phyloP scores from a whole-genome alignment of 2,329 filamentous ascomycete genomes.

The Trichoderma asperellum region DNA sequence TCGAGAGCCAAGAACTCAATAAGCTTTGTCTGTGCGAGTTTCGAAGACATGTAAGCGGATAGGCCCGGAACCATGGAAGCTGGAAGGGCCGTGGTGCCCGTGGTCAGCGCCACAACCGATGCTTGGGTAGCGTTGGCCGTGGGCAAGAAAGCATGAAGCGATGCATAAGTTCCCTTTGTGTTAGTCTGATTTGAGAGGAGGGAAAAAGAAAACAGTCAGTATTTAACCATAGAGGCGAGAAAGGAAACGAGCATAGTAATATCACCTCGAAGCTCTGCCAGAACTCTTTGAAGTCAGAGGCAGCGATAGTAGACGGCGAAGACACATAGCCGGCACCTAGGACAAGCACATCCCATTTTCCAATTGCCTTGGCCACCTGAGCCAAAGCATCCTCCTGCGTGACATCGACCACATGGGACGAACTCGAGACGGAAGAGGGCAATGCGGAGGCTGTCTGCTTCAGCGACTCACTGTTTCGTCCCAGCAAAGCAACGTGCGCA shows the following conservation, averaged over 20 bases:
- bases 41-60: constrained; percentile 21
- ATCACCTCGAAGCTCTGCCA: constrained; percentile 35
- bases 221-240: neutral
- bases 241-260: too few relatives aligned
- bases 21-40: constrained; percentile 32
- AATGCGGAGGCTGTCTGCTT: constrained; percentile 11
- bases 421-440: constrained; percentile 3
- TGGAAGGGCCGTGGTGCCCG: constrained; percentile 32
- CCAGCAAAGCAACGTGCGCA: constrained; percentile 18
- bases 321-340: constrained; percentile 31
- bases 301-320: constrained; percentile 28
- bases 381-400: constrained; percentile 12
- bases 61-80: constrained; percentile 31
- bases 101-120: constrained; percentile 32
- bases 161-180: constrained; percentile 22
- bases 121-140: constrained; percentile 28
- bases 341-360: constrained; percentile 32
- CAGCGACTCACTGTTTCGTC: constrained; percentile 8
- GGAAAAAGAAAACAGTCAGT: neutral
- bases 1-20: constrained; percentile 36
- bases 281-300: constrained; percentile 32
- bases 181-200: constrained; percentile 2
- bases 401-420: constrained; percentile 17
- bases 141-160: constrained; percentile 21
- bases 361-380: constrained; percentile 28